Evolutionary conservation across 73 alveolate species (phyloP).

Genomic region (Paramecium tetraurelia): DNA sequence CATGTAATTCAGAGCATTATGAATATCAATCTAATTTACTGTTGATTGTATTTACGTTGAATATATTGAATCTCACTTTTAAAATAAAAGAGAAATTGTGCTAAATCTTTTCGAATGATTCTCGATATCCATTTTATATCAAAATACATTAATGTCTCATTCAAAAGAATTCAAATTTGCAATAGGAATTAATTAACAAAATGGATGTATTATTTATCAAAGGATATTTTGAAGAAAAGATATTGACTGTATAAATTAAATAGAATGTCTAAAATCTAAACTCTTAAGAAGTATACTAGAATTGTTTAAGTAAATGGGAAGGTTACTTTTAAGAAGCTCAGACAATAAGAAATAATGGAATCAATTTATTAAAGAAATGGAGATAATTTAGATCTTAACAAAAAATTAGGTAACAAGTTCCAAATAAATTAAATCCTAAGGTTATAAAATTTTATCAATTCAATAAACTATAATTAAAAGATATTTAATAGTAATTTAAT

Average conservation of each 20-base stretch:
- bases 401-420: not conserved
- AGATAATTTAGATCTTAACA: not conserved
- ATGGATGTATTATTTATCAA: not conserved
- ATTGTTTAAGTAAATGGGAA: not conserved
- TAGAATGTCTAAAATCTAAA: not conserved
- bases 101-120: not conserved
- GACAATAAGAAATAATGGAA: not conserved
- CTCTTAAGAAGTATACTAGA: not conserved
- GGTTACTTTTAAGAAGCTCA: not conserved
- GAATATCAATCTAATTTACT: not conserved
- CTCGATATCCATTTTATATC: not conserved
- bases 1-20: not conserved
- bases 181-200: not conserved
- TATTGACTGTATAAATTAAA: not conserved
- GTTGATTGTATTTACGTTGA: not conserved
- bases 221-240: not conserved
- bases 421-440: not conserved
- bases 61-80: not conserved
- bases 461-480: not conserved
- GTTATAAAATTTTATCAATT: not conserved
- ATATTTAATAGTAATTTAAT: not conserved
- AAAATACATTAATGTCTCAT: not conserved
- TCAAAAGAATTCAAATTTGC: not conserved
- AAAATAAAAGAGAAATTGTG: not conserved
- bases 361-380: not conserved